Percentiles rank a stretch among this genome's conserved stretches.
Conservation (phyloP, 2,329 filamentous ascomycete genomes). For the Talaromyces islandicus region DNA sequence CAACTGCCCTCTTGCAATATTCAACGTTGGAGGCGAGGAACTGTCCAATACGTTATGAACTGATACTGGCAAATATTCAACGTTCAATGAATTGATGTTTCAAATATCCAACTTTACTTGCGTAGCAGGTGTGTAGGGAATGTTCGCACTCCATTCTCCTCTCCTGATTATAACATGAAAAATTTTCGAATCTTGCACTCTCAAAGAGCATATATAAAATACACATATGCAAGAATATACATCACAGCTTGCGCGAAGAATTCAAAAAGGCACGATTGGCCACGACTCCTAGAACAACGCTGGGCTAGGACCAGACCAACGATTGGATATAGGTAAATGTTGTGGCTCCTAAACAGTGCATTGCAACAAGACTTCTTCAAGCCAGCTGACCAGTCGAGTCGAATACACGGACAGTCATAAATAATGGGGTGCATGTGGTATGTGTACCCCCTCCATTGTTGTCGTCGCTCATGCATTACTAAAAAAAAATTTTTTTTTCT, state of each 20-base stretch:
- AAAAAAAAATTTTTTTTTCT: no score
- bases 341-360: neutral
- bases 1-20: no score
- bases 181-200: neutral
- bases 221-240: neutral
- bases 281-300: neutral
- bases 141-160: no score
- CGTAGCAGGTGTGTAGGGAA: no score
- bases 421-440: neutral
- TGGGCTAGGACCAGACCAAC: neutral
- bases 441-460: no score
- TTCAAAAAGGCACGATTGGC: neutral
- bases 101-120: neutral
- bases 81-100: neutral
- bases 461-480: neutral
- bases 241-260: neutral
- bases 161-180: no score
- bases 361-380: neutral
- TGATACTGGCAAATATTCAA: no score
- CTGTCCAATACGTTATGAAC: no score
- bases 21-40: neutral
- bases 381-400: neutral
- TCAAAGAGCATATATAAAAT: neutral
- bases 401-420: neutral
- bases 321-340: neutral